Evolutionary conservation across 306 rosid genomes (phyloP), one percentile per base, ranked within the genome.

Genomic region (Hylodesmum podocarpum): DNA sequence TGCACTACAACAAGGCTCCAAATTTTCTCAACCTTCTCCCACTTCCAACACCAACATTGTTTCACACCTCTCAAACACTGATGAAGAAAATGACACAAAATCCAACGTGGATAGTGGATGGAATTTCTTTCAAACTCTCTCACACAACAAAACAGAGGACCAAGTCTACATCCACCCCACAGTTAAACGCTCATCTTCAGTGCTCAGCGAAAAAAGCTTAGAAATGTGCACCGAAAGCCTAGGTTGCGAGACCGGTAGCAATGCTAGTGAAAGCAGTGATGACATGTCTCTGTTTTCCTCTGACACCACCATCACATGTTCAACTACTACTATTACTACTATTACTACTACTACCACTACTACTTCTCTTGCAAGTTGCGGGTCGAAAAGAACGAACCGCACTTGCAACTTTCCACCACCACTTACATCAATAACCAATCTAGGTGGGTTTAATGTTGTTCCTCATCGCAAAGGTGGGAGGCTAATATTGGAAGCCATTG

Each of bases 181-280:
- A 3, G 77, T 64, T 15, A 90, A 85, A 58, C 86, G 75, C 28
- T 83, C 90, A 3, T 66, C 96, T 47, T 78, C 92, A 8, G 41
- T 59, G 61, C 94, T 95, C 25, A 95, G 84, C 33, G 79, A 70
- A 18, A 83, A 82, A 67, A 88, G 99, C 91, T 75, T 92, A 49
- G 88, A 85, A 82, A 91, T 95, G 94, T 95, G 99, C 85, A 95
- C 99, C 0, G 99, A 95, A 80, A 89, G 89, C 76, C 83, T 92
- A 0, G 96, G 97, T 1, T 75, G 86, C 13, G 99, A 95, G 76
- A 90, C 94, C 0, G 99, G 97, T 4, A 89, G 88, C 70, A 89
- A 87, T 54, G 82, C 59, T 0, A 44, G 79, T 24, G 84, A 81
- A 22, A 70, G 19, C 7, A 49, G 75, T 2, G 84, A 84, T 44